A percentile compares a stretch with the other conserved stretches of the same genome.
Evolutionary conservation across 345 rosid species (phyloP).

Genomic region (Linum lewisii): DNA sequence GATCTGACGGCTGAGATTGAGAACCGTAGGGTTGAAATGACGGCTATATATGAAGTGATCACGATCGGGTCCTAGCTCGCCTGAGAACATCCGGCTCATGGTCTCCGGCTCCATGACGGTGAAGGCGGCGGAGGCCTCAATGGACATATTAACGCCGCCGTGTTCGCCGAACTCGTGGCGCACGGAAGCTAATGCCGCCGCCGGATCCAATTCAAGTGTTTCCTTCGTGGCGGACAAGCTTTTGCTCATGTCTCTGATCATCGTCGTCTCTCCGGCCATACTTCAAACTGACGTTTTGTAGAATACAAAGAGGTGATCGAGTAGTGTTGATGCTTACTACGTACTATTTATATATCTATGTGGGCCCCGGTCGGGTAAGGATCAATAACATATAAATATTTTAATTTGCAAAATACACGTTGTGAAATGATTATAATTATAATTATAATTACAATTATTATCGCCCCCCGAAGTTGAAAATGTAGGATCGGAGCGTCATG

Average conservation of each 20-base stretch:
- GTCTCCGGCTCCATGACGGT: conserved; percentile 97
- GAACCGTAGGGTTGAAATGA: conserved; percentile 93
- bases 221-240: conserved; percentile 32
- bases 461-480: too few relatives aligned
- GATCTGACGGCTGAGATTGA: conserved; percentile 89
- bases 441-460: too few relatives aligned
- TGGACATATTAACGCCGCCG: conserved; percentile 98
- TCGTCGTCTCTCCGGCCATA: conserved; percentile 33
- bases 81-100: conserved; percentile 81
- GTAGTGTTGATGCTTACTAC: too few relatives aligned
- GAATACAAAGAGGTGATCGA: conserved; percentile 17
- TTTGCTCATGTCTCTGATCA: conserved; percentile 20
- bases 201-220: conserved; percentile 51
- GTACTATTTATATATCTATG: too few relatives aligned
- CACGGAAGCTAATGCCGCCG: conserved; percentile 52
- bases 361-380: too few relatives aligned
- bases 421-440: too few relatives aligned
- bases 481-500: too few relatives aligned
- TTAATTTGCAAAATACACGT: too few relatives aligned
- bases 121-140: conserved; percentile 95
- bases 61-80: conserved; percentile 88
- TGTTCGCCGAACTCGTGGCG: conserved; percentile 97
- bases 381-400: too few relatives aligned
- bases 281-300: conserved; percentile 16
- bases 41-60: conserved; percentile 94